Conservation (phyloP, 2,329 filamentous ascomycete species). For the Zymoseptoria tritici region DNA sequence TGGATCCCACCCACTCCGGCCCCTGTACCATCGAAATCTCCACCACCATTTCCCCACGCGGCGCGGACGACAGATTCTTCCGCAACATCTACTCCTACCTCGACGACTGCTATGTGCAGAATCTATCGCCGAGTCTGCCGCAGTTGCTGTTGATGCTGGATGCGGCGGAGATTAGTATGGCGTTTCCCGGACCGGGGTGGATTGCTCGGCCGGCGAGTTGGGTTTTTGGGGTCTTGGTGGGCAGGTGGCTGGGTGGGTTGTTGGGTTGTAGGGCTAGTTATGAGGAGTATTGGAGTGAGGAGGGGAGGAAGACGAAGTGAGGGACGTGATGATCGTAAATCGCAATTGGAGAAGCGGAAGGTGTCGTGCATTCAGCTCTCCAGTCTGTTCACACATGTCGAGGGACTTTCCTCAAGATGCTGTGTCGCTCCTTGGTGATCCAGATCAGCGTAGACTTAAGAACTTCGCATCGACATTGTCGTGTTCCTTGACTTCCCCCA, state of each 20-base stretch:
- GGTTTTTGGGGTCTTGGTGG: conserved; percentile 22
- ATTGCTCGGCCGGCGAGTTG: conserved; percentile 19
- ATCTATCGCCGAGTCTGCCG: conserved; percentile 17
- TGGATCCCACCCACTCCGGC: conserved; percentile 19
- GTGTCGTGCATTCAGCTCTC: neutral
- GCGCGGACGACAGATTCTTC: conserved; percentile 23
- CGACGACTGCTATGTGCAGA: conserved; percentile 23
- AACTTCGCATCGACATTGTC: too few relatives aligned
- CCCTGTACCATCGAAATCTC: conserved; percentile 24
- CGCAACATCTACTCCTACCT: conserved; percentile 26
- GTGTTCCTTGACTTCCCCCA: too few relatives aligned
- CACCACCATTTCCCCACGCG: conserved; percentile 14
- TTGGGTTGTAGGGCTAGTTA: conserved; percentile 16
- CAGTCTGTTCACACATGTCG: neutral
- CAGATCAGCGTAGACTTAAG: too few relatives aligned
- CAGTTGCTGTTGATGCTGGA: conserved; percentile 25
- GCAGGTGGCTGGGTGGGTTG: conserved; percentile 18
- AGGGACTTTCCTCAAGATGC: too few relatives aligned
- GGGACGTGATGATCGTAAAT: neutral
- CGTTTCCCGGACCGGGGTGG: conserved; percentile 22
- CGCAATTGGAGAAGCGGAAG: neutral
- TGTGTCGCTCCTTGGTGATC: too few relatives aligned
- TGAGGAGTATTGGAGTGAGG: conserved; percentile 16
- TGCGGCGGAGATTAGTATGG: conserved; percentile 23
- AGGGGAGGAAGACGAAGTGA: conserved; percentile 3